These are phyloP conservation scores for Annulohypoxylon truncatum DNA, from an alignment of 2,329 filamentous ascomycete species.

Conservation along the genomic window DNA sequence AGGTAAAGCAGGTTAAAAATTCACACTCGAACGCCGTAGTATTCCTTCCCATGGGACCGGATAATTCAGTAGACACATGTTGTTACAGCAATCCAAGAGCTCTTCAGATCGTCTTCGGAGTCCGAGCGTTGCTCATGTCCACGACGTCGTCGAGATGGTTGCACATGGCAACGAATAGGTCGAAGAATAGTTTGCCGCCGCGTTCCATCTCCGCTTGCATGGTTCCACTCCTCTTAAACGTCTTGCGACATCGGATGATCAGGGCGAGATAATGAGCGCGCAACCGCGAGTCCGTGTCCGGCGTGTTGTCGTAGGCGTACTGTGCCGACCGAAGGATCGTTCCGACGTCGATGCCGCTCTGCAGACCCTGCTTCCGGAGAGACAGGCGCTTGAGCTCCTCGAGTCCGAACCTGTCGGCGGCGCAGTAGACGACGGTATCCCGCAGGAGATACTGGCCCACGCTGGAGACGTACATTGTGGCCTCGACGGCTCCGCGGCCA, in stretches of 20 bases:
- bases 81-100: conserved; percentile 37
- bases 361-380: conserved; percentile 93
- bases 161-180: conserved; percentile 97
- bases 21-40: conserved; percentile 34
- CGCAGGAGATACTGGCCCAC: conserved; percentile 82
- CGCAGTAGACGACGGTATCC: conserved; percentile 95
- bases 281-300: conserved; percentile 89
- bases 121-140: conserved; percentile 79
- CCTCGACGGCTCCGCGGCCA: conserved; percentile 66
- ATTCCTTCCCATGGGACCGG: conserved; percentile 26
- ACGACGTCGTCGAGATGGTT: conserved; percentile 97
- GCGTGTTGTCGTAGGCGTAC: conserved; percentile 95
- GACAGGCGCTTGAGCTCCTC: conserved; percentile 92
- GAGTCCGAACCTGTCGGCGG: conserved; percentile 89
- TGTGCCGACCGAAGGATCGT: conserved; percentile 92
- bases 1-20: conserved; percentile 20
- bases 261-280: conserved; percentile 97
- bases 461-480: conserved; percentile 81
- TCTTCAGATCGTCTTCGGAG: conserved; percentile 67
- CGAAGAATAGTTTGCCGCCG: conserved; percentile 95
- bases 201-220: conserved; percentile 99
- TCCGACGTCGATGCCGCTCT: conserved; percentile 90
- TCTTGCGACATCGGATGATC: conserved; percentile 96
- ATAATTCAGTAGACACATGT: conserved; percentile 35
- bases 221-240: conserved; percentile 97